Evolutionary conservation across 805 yeast genomes (phyloP), one percentile per base, ranked within the genome.

Genomic region (Candida mattraensis): DNA sequence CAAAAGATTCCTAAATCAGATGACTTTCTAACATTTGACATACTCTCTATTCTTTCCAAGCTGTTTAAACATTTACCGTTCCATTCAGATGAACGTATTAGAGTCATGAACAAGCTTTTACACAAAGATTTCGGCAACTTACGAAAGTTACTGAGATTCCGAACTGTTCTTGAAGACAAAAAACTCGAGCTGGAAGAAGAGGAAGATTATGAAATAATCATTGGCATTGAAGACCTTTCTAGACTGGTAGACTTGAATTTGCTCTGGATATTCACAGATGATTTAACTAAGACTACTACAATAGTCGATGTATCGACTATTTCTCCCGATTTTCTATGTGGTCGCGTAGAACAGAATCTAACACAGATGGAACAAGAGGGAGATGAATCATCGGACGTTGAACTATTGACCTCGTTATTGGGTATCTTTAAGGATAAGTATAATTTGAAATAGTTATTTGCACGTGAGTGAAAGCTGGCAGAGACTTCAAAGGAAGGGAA

Each of bases 31-130:
- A 13, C 28, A 3, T n/a, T 25, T 11, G 35, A 24, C 12, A 22
- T 36, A 10, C 19, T 49, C 11, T 29, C 21, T 2, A 22, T 50
- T n/a, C 12, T 50, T 5, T 18, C 38, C 3, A 36, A 30, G n/a
- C 33, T 45, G 23, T 41, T 45, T 32, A 44, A 39, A 18, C 33
- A 18, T 30, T 37, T 49, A n/a, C 39, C 50, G 2, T 34, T 45
- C 24, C 39, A 35, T 1, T 34, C 47, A 1, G 51, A 48, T 32
- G 51, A 48, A 23, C 36, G 49, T 19, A 35, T 49, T 13, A 33
- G 56, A 25, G 18, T 51, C 17, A 22, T 49, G 14, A 47, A 49
- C 22, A 49, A 50, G 22, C 15, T 51, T 14, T 23, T 38, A 8
- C 29, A 37, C 24, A 51, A 49, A 15, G 47, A 44, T n/a, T 43